Evolutionary conservation across 208 protist species (phyloP), one percentile per base, ranked within the genome.

Genomic region (Leptomonas seymouri): DNA sequence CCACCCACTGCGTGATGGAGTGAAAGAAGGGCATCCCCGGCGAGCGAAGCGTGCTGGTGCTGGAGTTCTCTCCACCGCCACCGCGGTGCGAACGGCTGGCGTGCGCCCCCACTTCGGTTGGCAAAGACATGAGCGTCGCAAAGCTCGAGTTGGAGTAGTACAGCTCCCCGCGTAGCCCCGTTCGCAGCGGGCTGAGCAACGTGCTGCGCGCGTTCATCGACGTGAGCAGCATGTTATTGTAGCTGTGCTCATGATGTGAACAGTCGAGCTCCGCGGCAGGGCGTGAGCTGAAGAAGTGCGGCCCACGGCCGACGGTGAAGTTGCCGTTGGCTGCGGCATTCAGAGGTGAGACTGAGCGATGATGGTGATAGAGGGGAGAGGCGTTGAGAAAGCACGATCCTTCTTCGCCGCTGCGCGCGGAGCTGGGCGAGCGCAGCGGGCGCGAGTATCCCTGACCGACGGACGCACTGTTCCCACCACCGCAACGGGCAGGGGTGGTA

Each of bases 191-290:
- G 23, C 63, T 69, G 8, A 64, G 4, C 54, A 71, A 16, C 20
- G 65, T 81, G 55, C 70, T 77, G 53, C 76, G 76, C 50, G 70
- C 70, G 54, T 75, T 81, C 76, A 81, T 81, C 46, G 66, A 77
- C 36, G 58, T 62, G 30, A 81, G 67, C 36, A 81, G 66, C 3
- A 42, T 46, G 51, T 74, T 77, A 70, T 81, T 81, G 60, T 81
- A 77, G 60, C 65, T 71, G 21, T 65, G 58, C 25, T 81, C 67
- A 25, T 64, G 59, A n/a, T 44, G 51, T 5, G 58, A 49, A 18
- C 44, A 50, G 25, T 57, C 50, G 9, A 21, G n/a, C n/a, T 63
- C 66, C 1, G 25, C 36, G 3, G 34, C 21, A 2, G 1, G 66
- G 46, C 56, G 66, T 31, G 54, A 25, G 3, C 56, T 46, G 2